Evolutionary conservation across 257 asterid species (phyloP), one percentile per base, ranked within the genome.

Genomic region (Primulina eburnea): DNA sequence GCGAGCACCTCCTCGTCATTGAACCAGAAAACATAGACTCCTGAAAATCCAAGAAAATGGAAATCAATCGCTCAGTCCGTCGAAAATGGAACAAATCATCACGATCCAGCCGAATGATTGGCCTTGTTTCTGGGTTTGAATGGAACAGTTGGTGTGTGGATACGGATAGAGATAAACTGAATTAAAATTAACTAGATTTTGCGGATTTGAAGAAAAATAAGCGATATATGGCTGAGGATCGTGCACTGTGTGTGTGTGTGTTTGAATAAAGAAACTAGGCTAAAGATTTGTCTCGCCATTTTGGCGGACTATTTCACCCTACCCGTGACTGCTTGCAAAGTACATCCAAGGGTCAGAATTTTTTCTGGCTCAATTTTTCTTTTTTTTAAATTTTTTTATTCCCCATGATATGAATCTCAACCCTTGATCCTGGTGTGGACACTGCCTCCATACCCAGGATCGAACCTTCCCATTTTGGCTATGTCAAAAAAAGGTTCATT

Each of bases 1-100:
- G 99, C 82, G 99, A 94, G 77, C 99, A 94, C 81, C 95, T 76
- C 72, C 99, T 78, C 70, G 98, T 94, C 99, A 94, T 94, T 57
- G 74, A 47, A 47, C 56, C 56, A 1, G 20, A 47, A 14, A 16
- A 47, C n/a, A 47, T 2, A 16, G 5, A 47, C 7, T 16, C 56
- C 8, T 5, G 20, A 47, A 47, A 47, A 47, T 4, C 20, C 20
- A 50, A 50, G 57, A 16, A 50, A 50, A 50, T 18, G 7, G 8
- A 50, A 50, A 16, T 5, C 21, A 14, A 17, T 17, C 8, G 20
- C 57, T 50, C 57, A 50, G 5, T 50, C 56, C 18, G 21, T 17
- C 57, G 14, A 16, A 50, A 50, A 16, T 17, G 20, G 57, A 50
- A 16, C 21, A 16, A 50, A 50, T 50, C 8, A 50, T 4, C 57